A percentile compares a stretch with the other conserved stretches of the same genome.
These are phyloP conservation scores for Rhododendron ferrugineum DNA, from an alignment of 148 eudicot genomes.

Conservation along the genomic window DNA sequence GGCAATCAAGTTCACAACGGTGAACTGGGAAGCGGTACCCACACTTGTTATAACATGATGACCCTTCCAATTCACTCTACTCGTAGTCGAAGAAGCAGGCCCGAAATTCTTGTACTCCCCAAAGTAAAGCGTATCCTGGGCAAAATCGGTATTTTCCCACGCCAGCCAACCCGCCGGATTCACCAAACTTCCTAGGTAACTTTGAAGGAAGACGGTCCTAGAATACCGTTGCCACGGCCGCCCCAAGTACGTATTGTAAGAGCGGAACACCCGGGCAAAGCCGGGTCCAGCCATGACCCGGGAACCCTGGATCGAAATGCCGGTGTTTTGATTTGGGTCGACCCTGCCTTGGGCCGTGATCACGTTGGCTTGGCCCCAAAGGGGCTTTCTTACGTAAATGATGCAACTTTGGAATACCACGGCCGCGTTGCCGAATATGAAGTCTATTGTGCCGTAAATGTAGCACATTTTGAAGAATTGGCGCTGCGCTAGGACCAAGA, in stretches of 20 bases:
- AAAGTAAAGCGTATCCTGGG: conserved; percentile 25
- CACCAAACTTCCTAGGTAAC: conserved; percentile 15
- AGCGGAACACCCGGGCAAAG: neutral
- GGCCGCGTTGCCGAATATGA: conserved; percentile 23
- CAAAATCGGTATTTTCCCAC: conserved; percentile 18
- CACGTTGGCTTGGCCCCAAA: conserved; percentile 29
- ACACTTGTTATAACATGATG: conserved; percentile 16
- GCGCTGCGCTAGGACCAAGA: conserved; percentile 17
- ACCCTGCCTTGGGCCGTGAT: conserved; percentile 44
- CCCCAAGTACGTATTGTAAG: conserved; percentile 15
- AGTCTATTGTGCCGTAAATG: conserved; percentile 18
- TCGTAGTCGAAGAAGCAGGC: conserved; percentile 21
- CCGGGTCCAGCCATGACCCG: conserved; percentile 23
- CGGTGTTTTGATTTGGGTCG: conserved; percentile 38
- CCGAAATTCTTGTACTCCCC: conserved; percentile 34
- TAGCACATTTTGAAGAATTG: conserved; percentile 21
- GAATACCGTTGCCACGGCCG: conserved; percentile 25
- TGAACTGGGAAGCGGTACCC: conserved; percentile 18
- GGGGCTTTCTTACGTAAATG: conserved; percentile 31
- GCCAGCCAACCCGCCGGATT: conserved; percentile 27
- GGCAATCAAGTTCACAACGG: conserved; percentile 20
- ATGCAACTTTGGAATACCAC: conserved; percentile 27
- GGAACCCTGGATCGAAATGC: conserved; percentile 34
- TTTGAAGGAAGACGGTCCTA: conserved; percentile 15
- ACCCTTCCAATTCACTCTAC: conserved; percentile 34